Conservation (phyloP, 116 monocot species). For the Dioscorea cayenensis region DNA sequence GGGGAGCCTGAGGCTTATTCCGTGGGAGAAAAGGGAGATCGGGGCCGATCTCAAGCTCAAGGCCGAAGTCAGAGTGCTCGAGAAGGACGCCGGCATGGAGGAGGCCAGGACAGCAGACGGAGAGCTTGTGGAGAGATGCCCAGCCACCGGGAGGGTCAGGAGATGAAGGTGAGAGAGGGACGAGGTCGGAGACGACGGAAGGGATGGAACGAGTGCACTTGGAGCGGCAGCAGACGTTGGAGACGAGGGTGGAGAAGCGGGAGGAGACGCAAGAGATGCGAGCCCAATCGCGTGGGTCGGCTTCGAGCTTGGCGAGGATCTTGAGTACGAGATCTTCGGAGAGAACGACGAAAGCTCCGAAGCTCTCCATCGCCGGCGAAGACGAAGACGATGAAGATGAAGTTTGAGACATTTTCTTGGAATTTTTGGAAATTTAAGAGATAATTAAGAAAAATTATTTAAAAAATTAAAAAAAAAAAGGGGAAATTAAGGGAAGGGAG, state of each 20-base stretch:
- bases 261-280: slow-evolving; percentile 51
- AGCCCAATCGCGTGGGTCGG: slow-evolving; percentile 66
- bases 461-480: no score
- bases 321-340: slow-evolving; percentile 75
- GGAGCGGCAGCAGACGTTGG: slow-evolving; percentile 41
- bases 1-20: not conserved
- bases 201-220: slow-evolving; percentile 39
- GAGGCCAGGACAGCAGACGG: slow-evolving; percentile 96
- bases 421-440: no score
- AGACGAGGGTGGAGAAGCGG: slow-evolving; percentile 57
- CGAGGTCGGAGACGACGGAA: slow-evolving; percentile 19
- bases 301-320: slow-evolving; percentile 60
- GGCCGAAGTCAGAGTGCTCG: slow-evolving; percentile 79
- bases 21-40: slow-evolving; percentile 19
- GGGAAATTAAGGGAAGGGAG: no score
- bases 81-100: slow-evolving; percentile 74
- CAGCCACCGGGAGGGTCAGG: slow-evolving; percentile 23
- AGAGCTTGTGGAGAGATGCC: slow-evolving; percentile 67
- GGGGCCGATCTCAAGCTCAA: slow-evolving; percentile 79
- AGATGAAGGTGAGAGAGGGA: not conserved
- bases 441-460: no score
- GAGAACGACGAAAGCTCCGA: slow-evolving; percentile 24
- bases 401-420: no score
- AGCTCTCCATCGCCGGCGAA: not conserved
- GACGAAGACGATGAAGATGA: not conserved